Evolutionary conservation across 257 asterid species (phyloP), one percentile per base, ranked within the genome.

Genomic region (Capsicum pubescens): DNA sequence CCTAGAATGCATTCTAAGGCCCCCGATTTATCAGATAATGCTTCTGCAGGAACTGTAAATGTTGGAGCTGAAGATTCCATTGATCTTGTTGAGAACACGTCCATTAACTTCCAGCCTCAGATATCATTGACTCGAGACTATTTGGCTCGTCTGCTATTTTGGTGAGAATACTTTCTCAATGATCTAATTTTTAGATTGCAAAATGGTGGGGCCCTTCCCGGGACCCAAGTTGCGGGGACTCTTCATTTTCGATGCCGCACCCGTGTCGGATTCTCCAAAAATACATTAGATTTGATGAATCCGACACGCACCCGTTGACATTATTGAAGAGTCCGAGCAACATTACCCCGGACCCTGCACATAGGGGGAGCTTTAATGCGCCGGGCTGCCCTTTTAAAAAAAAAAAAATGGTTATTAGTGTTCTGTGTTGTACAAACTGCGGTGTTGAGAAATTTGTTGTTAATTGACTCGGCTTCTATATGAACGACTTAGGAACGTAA

Each of bases 1-100:
- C 99, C 98, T 11, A 93, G 92, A 88, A 96, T 96, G 99, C 95
- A 94, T 81, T 93, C 99, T 17, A 93, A 92, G 84, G 92, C 91
- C 84, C 87, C 98, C 50, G 90, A 96, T 84, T 79, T 87, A 13
- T 87, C 88, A 13, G 93, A 91, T 78, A 90, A 84, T 83, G 77
- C 87, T 71, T 54, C 91, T 17, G 66, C 88, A 59, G 97, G 93
- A 84, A 82, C 90, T 60, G 56, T 85, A 57, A 94, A 86, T 59
- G 80, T 46, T 86, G 93, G 80, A 84, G 85, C 87, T 44, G 93
- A 87, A 85, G 99, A 95, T 48, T 88, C 89, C 88, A 70, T 93
- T n/a, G 98, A 93, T 88, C 91, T 95, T 79, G 95, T 91, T 26
- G 98, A 94, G 86, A 90, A 95, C 93, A 89, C 97, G 26, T 90